These are phyloP conservation scores for Toxoplasma gondii DNA, from an alignment of 169 alveolate genomes.

Conservation along the genomic window DNA sequence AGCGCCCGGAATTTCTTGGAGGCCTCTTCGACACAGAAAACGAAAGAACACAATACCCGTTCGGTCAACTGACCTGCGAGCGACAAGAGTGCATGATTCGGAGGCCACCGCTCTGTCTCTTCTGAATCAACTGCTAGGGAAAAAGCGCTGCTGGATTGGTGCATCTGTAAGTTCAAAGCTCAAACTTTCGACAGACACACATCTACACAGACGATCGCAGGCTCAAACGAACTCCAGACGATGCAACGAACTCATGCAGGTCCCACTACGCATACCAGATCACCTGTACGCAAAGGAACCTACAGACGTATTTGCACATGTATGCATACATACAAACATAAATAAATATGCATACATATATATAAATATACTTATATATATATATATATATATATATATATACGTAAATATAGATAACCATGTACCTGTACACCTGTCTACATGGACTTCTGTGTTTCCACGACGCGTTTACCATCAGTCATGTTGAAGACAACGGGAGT, in stretches of 20 bases:
- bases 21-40: not conserved
- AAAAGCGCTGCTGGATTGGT: no score
- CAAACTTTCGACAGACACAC: not conserved
- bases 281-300: not conserved
- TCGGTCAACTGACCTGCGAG: no score
- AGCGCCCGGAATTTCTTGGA: not conserved
- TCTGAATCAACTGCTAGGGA: no score
- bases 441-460: not conserved
- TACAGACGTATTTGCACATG: not conserved
- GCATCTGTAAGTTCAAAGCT: no score
- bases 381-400: not conserved
- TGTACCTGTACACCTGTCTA: not conserved
- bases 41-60: no score
- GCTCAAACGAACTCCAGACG: not conserved
- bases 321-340: not conserved
- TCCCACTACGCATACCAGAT: not conserved
- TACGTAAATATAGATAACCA: not conserved
- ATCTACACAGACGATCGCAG: not conserved
- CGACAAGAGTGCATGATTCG: no score
- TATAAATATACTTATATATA: not conserved
- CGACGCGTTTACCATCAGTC: not conserved
- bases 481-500: not conserved
- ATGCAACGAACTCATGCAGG: not conserved
- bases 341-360: not conserved
- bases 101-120: no score